Evolutionary conservation across 192 early-diverging fungal genomes (phyloP), one percentile per base, ranked within the genome.

Genomic region (Geosiphon pyriformis): DNA sequence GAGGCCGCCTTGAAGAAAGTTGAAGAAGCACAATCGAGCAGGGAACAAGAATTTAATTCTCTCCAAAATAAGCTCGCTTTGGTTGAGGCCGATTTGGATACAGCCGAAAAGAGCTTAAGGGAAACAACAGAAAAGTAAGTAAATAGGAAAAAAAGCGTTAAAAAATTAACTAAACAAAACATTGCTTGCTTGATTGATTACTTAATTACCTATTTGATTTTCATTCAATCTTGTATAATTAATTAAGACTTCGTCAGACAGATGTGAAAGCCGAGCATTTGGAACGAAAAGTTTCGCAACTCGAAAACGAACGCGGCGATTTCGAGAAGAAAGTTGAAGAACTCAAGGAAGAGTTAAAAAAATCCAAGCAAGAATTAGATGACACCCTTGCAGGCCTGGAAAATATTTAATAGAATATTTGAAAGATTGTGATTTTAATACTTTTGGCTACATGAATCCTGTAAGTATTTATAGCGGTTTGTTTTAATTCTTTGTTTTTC

Each of bases 241-340:
- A 35, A 10, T 42, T 10, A 37, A 84, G 78, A 75, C 79, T 87
- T 70, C 88, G 90, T 63, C 74, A 80, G 59, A 83, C 90, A 52
- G 92, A 94, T 73, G 82, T 96, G 51, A 81, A 83, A 71, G 82
- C 89, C 67, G 94, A 96, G 73, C 85, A 87, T 70, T 86, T 89
- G 72, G 92, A 97, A 77, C 90, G 94, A 72, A 90, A 87, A 75
- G 85, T 90, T 23, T 83, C 85, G 46, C 86, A 91, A 72, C 69
- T 92, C 69, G 93, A 95, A 70, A 78, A 73, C 59, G 84, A 93
- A 58, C 79, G 75, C 65, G 71, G 73, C 42, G 83, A 78, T 25
- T 76, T 88, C 33, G 94, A 97, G 71, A 70, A 71, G 49, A 87
- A 86, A 79, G 72, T 87, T 73, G 90, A 91, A 62, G 88, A 90